Evolutionary conservation across 2,329 filamentous ascomycete genomes (phyloP).

Genomic region (Chrysosporium queenslandicum): DNA sequence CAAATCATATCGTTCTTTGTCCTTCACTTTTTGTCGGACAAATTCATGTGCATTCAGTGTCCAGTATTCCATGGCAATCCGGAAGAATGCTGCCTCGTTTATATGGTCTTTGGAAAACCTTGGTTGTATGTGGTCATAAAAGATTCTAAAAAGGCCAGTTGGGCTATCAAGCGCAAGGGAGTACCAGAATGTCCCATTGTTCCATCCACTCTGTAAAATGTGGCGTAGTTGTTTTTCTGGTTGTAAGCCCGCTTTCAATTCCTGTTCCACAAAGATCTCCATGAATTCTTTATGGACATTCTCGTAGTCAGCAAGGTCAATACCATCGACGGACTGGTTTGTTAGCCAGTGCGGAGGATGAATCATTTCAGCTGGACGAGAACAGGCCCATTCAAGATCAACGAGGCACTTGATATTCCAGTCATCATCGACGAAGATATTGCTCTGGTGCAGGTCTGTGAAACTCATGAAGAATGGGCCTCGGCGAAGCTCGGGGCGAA

Average conservation of each 20-base stretch:
- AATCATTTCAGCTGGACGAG: conserved; percentile 22
- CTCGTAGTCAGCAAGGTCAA: conserved; percentile 17
- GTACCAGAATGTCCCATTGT: conserved; percentile 22
- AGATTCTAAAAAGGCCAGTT: conserved; percentile 20
- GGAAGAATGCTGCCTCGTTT: conserved; percentile 14
- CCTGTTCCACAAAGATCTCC: conserved; percentile 18
- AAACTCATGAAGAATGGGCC: conserved; percentile 28
- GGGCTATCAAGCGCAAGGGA: conserved; percentile 20
- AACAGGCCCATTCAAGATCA: conserved; percentile 29
- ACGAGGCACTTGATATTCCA: conserved; percentile 29
- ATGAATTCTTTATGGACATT: conserved; percentile 18
- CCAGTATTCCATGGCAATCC: conserved; percentile 17
- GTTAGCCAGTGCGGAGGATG: conserved; percentile 28
- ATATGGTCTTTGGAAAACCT: conserved; percentile 13
- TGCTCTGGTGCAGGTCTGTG: conserved; percentile 24
- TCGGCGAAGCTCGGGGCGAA: neutral
- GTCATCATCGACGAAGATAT: conserved; percentile 29
- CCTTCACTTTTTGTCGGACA: conserved; percentile 16
- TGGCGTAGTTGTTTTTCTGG: neutral
- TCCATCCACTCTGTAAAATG: conserved; percentile 16
- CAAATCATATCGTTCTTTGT: conserved; percentile 17
- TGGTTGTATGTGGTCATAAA: conserved; percentile 19
- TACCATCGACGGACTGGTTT: conserved; percentile 12
- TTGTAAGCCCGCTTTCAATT: neutral
- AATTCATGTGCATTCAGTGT: conserved; percentile 5